A percentile compares a stretch with the other conserved stretches of the same genome.
These are phyloP conservation scores for Fusarium newnesense DNA, from an alignment of 2,329 filamentous ascomycete genomes.

Conservation along the genomic window DNA sequence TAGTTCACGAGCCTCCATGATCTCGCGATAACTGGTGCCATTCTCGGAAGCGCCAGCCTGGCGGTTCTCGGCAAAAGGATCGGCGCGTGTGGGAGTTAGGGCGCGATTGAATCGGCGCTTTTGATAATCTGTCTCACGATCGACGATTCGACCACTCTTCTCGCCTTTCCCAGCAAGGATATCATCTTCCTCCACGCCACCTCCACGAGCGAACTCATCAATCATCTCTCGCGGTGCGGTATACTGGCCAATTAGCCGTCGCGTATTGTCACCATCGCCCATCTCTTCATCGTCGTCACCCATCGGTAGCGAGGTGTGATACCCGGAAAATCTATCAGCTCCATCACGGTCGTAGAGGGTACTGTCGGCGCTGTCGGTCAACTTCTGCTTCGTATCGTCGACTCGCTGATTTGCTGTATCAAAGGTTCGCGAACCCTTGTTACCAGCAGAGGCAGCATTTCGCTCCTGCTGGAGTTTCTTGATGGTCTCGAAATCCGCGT, in stretches of 20 bases:
- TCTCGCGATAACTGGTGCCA: constrained; percentile 84
- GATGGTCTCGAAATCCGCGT: constrained; percentile 88
- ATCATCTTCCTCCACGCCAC: constrained; percentile 91
- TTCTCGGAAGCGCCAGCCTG: constrained; percentile 74
- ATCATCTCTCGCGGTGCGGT: constrained; percentile 92
- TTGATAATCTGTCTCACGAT: constrained; percentile 97
- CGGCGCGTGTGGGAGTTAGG: constrained; percentile 85
- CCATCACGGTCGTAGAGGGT: constrained; percentile 85
- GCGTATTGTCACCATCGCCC: constrained; percentile 76
- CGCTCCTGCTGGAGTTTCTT: constrained; percentile 92
- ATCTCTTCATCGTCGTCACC: constrained; percentile 83
- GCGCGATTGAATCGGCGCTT: constrained; percentile 91
- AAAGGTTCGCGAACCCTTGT: constrained; percentile 84
- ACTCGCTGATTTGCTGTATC: constrained; percentile 83
- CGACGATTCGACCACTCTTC: constrained; percentile 88
- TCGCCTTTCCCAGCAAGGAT: constrained; percentile 84
- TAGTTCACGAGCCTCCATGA: constrained; percentile 90
- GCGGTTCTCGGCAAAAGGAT: constrained; percentile 83
- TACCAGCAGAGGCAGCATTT: constrained; percentile 80
- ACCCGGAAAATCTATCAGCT: constrained; percentile 85
- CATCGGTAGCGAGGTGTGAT: constrained; percentile 87
- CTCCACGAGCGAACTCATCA: constrained; percentile 89
- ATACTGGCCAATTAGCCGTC: constrained; percentile 91
- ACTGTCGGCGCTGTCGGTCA: constrained; percentile 89
- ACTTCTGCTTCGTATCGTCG: constrained; percentile 90